Percentiles rank a stretch among this genome's conserved stretches.
Conservation (phyloP, 2,329 filamentous ascomycete genomes). For the Stagonosporopsis tanaceti region DNA sequence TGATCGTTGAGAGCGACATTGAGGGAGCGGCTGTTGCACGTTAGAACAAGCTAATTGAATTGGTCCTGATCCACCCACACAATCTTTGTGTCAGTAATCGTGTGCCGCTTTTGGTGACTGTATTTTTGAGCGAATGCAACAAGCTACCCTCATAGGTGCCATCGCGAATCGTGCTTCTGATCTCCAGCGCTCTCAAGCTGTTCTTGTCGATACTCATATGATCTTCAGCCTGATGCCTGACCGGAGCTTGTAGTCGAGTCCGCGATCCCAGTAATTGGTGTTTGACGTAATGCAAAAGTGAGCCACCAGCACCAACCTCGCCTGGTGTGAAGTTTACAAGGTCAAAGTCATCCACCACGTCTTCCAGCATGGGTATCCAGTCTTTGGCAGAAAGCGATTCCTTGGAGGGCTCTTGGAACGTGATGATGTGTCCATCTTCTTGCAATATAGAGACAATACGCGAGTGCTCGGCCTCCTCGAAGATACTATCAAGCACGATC, state of each 20-base stretch:
- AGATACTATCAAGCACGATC: constrained; percentile 72
- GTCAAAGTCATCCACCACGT: constrained; percentile 65
- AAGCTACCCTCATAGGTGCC: constrained; percentile 81
- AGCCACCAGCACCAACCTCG: constrained; percentile 79
- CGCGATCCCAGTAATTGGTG: constrained; percentile 78
- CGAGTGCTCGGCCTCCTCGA: constrained; percentile 64
- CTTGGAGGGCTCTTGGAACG: constrained; percentile 66
- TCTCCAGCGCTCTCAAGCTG: constrained; percentile 86
- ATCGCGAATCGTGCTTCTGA: constrained; percentile 85
- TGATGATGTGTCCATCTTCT: constrained; percentile 78
- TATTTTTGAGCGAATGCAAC: constrained; percentile 86
- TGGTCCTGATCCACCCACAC: constrained; percentile 55
- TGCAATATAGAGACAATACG: constrained; percentile 72
- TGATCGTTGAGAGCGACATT: constrained; percentile 82
- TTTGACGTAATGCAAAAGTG: constrained; percentile 85
- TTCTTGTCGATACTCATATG: constrained; percentile 93
- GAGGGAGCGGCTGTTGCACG: constrained; percentile 73
- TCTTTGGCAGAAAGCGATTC: constrained; percentile 61
- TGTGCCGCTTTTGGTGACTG: constrained; percentile 89
- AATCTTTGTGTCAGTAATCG: constrained; percentile 84
- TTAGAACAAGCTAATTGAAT: neutral
- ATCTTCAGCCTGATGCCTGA: constrained; percentile 75
- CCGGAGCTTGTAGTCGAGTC: constrained; percentile 84
- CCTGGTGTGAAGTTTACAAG: constrained; percentile 66
- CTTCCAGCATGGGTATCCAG: constrained; percentile 82